phyloP scores from a whole-genome alignment of 2,329 filamentous ascomycete genomes.

The Ceratocystis alfenasii region DNA sequence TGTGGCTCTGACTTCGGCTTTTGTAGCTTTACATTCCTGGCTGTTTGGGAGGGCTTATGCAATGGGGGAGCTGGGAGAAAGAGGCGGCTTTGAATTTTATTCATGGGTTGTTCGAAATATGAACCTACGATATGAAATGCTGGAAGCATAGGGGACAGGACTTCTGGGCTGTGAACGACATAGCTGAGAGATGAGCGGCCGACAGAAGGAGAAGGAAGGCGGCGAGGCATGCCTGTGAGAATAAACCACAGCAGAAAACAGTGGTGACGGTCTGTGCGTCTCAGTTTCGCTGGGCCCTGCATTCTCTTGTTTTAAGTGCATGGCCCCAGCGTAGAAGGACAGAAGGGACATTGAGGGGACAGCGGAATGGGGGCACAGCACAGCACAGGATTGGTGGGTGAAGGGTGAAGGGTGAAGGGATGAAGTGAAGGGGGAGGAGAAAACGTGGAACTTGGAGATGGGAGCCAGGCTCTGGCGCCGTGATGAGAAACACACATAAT shows the following conservation, averaged over 20 bases:
- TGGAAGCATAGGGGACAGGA: too few species aligned
- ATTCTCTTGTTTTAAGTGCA: slow-evolving; percentile 13
- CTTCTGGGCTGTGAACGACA: too few species aligned
- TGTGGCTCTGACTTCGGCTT: background rate
- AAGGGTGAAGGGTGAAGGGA: background rate
- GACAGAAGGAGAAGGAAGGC: too few species aligned
- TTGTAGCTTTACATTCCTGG: background rate
- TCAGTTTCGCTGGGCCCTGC: background rate
- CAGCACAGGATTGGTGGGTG: background rate
- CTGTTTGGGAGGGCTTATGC: background rate
- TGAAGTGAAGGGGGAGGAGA: background rate
- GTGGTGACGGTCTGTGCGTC: background rate
- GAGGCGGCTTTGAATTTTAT: too few species aligned
- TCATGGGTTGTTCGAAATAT: too few species aligned
- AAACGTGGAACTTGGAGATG: background rate
- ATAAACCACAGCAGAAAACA: background rate
- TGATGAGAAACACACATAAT: too few species aligned
- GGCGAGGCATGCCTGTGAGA: too few species aligned
- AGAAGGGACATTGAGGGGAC: background rate
- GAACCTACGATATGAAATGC: too few species aligned
- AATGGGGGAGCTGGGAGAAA: too few species aligned
- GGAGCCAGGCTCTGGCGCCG: background rate
- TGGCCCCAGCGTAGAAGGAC: slow-evolving; percentile 9
- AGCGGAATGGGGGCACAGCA: background rate
- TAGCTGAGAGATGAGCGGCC: too few species aligned